Conservation (phyloP, 208 protist species). For the Novymonas esmeraldas region DNA sequence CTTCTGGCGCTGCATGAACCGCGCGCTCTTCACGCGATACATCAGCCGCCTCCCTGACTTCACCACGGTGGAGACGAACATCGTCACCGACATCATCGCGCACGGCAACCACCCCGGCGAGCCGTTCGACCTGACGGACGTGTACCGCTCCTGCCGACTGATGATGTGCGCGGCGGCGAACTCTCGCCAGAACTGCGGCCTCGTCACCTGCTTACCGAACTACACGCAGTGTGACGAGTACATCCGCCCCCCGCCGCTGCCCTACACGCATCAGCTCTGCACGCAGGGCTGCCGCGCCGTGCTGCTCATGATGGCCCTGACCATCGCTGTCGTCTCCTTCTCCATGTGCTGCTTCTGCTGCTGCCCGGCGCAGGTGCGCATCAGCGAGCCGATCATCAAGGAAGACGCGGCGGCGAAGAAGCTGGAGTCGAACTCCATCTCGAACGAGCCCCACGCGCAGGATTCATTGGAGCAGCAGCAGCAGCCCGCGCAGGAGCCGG, state of each 20-base stretch:
- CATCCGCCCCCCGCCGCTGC: slow-evolving; percentile 51
- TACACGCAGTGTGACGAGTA: slow-evolving; percentile 71
- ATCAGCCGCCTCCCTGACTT: slow-evolving; percentile 3
- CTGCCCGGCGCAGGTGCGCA: slow-evolving; percentile 48
- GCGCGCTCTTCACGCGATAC: slow-evolving; percentile 22
- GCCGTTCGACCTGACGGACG: slow-evolving; percentile 41
- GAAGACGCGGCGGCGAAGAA: slow-evolving; percentile 12
- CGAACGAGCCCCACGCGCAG: neutral
- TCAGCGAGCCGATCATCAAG: slow-evolving; percentile 41
- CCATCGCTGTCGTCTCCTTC: slow-evolving; percentile 38
- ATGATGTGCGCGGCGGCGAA: slow-evolving; percentile 45
- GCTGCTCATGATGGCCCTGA: slow-evolving; percentile 64
- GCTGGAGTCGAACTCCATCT: neutral
- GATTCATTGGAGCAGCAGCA: neutral
- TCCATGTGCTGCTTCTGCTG: slow-evolving; percentile 42
- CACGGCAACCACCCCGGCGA: slow-evolving; percentile 48
- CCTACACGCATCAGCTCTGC: slow-evolving; percentile 51
- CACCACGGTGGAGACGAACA: slow-evolving; percentile 12
- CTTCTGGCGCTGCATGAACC: slow-evolving; percentile 56
- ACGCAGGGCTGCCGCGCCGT: slow-evolving; percentile 60
- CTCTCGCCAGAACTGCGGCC: slow-evolving; percentile 58
- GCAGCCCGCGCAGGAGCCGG: neutral
- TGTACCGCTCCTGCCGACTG: slow-evolving; percentile 42
- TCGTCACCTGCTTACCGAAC: slow-evolving; percentile 62
- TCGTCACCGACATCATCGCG: slow-evolving; percentile 30